A percentile compares a stretch with the other conserved stretches of the same genome.
phyloP scores from a whole-genome alignment of 306 rosid genomes.

The Oxytropis ochrocephala region DNA sequence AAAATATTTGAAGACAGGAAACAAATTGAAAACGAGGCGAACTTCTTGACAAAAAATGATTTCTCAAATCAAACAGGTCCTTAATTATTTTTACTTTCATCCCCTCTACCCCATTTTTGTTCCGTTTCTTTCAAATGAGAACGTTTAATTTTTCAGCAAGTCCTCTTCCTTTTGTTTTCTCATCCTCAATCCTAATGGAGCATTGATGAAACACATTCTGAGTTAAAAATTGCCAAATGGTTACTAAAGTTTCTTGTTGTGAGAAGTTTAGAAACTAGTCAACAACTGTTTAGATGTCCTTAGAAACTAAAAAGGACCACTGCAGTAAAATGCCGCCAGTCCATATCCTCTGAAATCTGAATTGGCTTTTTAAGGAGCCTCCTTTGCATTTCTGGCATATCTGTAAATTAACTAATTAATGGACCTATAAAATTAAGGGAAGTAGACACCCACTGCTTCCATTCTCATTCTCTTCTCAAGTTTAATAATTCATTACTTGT shows the following conservation, averaged over 20 bases:
- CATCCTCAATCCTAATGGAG: no score
- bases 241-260: not conserved
- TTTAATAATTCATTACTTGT: not conserved
- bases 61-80: no score
- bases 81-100: no score
- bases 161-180: no score
- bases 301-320: not conserved
- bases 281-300: not conserved
- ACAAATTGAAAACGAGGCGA: not conserved
- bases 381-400: not conserved
- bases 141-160: no score
- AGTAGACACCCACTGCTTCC: no score
- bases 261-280: not conserved
- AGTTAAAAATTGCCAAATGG: not conserved
- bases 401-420: not conserved
- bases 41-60: no score
- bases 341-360: not conserved
- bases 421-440: not conserved
- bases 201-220: not conserved
- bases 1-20: not conserved
- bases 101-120: no score
- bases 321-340: not conserved
- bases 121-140: no score
- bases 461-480: not conserved
- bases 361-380: not conserved